Base-by-base conservation (phyloP, 2,329 filamentous ascomycete genomes). In the Calonectria henricotiae region DNA sequence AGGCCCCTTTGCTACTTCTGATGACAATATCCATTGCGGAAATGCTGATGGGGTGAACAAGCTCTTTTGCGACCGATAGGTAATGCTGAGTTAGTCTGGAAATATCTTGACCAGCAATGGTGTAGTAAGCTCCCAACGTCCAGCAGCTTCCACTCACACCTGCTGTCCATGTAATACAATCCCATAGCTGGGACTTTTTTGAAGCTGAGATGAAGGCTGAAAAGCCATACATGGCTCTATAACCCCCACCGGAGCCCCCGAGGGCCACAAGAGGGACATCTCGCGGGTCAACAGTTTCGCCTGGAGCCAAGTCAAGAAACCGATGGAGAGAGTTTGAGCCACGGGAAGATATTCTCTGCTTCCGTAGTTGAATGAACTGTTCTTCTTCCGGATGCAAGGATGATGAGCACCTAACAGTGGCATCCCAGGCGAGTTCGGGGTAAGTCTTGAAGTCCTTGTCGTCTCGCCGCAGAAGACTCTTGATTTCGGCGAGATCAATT, bases 131-230 rank as follows among this genome's bases (percentile, higher is more conserved):
- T 1, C 71, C 74, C 0, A 77, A 13, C 0, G 76, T 75, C 76
- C 76, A 77, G 20, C 76, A 77, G 15, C 74, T 77, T 1, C 76
- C 76, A 3, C 76, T 77, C 0, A 77, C 76, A 0, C 74, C 76
- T 0, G 76, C 72, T 2, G 65, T 69, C 76, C 76, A 77, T 0
- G 71, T 75, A 0, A 76, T 71, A 2, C 76, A 77, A 5, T 76
- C 75, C 76, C 76, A 77, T 0, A 77, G 2, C 0, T 66, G 47
- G 2, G 65, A 37, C 8, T 74, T 74, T 20, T 77, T 76, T 0
- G 67, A 68, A 0, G 65, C 70, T 0, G 17, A 62, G 0, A 77
- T 77, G 8, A 77, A 76, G 0, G 73, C 75, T 0, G 72, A 1
- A 0, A 77, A 75, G 1, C 76, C 76, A 5, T 77, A 76, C 76